phyloP scores from a whole-genome alignment of 2,329 filamentous ascomycete genomes.

The Exophiala calicioides region DNA sequence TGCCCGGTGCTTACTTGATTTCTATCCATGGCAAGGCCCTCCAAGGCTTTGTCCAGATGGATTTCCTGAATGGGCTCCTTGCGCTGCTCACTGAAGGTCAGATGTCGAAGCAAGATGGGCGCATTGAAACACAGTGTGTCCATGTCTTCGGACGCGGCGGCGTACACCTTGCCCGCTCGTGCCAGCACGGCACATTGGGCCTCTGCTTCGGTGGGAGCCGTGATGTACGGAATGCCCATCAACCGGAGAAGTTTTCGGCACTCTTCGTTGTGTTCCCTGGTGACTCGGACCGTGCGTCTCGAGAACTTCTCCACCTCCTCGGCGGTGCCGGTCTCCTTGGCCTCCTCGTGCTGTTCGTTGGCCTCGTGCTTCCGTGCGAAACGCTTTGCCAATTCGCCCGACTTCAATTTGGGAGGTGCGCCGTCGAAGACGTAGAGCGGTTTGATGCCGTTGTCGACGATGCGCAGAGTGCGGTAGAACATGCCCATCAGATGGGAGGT shows the following conservation, averaged over 20 bases:
- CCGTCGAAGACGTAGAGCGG: conserved; percentile 98
- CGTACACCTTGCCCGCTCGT: conserved; percentile 88
- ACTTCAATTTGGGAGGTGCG: conserved; percentile 94
- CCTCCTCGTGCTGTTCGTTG: conserved; percentile 85
- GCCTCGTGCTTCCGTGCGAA: conserved; percentile 95
- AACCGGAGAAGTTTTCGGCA: conserved; percentile 87
- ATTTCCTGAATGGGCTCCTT: conserved; percentile 99
- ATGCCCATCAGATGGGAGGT: conserved; percentile 99
- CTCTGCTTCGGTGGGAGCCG: conserved; percentile 95
- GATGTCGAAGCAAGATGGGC: conserved; percentile 84
- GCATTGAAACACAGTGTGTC: conserved; percentile 95
- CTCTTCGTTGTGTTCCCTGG: conserved; percentile 93
- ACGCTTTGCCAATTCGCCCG: conserved; percentile 91
- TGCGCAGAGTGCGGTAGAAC: conserved; percentile 97
- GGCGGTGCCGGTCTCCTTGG: conserved; percentile 94
- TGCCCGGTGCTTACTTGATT: conserved; percentile 62
- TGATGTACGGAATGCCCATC: conserved; percentile 94
- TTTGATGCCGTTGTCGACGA: conserved; percentile 98
- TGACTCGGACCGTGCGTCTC: conserved; percentile 86
- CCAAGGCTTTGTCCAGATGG: conserved; percentile 79
- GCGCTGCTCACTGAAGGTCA: conserved; percentile 95
- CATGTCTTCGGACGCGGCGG: conserved; percentile 97
- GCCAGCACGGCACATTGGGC: conserved; percentile 93
- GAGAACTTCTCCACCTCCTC: conserved; percentile 99
- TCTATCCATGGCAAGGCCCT: conserved; percentile 83